Evolutionary conservation across 73 alveolate genomes (phyloP).

Genomic region (Tetrahymena borealis): DNA sequence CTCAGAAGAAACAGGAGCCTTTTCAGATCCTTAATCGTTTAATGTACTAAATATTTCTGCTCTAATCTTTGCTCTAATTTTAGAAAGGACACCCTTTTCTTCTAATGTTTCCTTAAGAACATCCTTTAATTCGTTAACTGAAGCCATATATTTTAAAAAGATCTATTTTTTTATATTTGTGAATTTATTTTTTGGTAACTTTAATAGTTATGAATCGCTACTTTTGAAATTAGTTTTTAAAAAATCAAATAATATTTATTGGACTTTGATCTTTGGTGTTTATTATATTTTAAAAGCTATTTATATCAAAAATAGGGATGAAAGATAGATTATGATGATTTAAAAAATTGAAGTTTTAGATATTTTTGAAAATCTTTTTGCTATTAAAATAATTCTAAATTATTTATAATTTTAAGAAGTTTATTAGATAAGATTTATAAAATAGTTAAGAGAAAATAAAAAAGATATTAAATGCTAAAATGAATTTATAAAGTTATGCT

Average conservation of each 20-base stretch:
- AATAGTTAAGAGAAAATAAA: too few species aligned
- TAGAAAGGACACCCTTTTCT: constrained; percentile 80
- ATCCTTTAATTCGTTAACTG: constrained; percentile 84
- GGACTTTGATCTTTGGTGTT: neutral
- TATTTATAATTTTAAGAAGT: too few species aligned
- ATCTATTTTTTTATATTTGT: neutral
- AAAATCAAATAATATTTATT: neutral
- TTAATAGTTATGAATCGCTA: too few species aligned
- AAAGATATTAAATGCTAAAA: too few species aligned
- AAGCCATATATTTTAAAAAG: constrained; percentile 71
- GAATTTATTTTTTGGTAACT: neutral
- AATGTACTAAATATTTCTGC: constrained; percentile 87
- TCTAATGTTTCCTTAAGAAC: constrained; percentile 92
- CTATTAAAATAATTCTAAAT: too few species aligned
- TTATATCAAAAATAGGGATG: too few species aligned
- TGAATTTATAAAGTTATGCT: too few species aligned
- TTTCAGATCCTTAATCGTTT: constrained; percentile 71
- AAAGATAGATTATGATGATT: too few species aligned
- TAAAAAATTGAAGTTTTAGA: too few species aligned
- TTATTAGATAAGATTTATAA: too few species aligned
- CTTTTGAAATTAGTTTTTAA: neutral
- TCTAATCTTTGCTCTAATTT: constrained; percentile 88
- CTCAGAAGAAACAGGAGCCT: constrained; percentile 82
- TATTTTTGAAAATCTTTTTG: too few species aligned
- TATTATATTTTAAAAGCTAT: too few species aligned